Percentiles rank a stretch among this genome's conserved stretches.
These are phyloP conservation scores for Rutstroemia sp. DNA, from an alignment of 2,329 filamentous ascomycete species.

Conservation along the genomic window DNA sequence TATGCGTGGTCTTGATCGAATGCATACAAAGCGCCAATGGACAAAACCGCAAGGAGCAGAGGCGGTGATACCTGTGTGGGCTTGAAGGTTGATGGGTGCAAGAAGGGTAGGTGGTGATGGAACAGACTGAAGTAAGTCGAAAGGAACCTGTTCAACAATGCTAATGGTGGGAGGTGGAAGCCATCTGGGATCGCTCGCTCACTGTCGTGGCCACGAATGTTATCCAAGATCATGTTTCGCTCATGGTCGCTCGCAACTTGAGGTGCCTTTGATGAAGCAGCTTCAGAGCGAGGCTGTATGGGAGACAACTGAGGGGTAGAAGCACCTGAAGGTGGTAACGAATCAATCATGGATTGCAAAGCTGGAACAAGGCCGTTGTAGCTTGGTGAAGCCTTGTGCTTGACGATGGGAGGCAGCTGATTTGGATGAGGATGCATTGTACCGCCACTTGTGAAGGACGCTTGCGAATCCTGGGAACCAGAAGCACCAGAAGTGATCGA, in stretches of 20 bases:
- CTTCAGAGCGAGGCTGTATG: slow-evolving; percentile 53
- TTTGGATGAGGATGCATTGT: slow-evolving; percentile 49
- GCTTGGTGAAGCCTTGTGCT: slow-evolving; percentile 47
- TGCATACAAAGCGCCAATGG: slow-evolving; percentile 91
- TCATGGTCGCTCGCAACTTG: slow-evolving; percentile 81
- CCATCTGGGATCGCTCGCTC: slow-evolving; percentile 79
- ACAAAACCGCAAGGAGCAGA: slow-evolving; percentile 80
- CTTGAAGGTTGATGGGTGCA: slow-evolving; percentile 87
- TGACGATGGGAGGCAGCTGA: slow-evolving; percentile 62
- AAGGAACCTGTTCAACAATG: slow-evolving; percentile 82
- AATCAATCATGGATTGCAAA: slow-evolving; percentile 66
- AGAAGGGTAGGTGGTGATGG: slow-evolving; percentile 91
- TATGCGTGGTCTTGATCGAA: slow-evolving; percentile 97
- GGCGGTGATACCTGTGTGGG: slow-evolving; percentile 74
- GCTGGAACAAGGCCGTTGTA: slow-evolving; percentile 55
- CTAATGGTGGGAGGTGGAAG: slow-evolving; percentile 77
- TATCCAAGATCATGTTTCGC: slow-evolving; percentile 75
- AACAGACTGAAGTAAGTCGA: slow-evolving; percentile 96
- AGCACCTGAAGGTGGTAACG: slow-evolving; percentile 59
- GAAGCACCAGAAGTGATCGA: slow-evolving; percentile 63
- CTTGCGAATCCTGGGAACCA: slow-evolving; percentile 61
- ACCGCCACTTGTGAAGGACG: slow-evolving; percentile 52
- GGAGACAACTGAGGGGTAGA: slow-evolving; percentile 70
- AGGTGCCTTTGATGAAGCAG: slow-evolving; percentile 55
- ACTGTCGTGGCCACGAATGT: slow-evolving; percentile 72